These are phyloP conservation scores for Penicillium vulpinum DNA, from an alignment of 2,329 filamentous ascomycete species.

Conservation along the genomic window DNA sequence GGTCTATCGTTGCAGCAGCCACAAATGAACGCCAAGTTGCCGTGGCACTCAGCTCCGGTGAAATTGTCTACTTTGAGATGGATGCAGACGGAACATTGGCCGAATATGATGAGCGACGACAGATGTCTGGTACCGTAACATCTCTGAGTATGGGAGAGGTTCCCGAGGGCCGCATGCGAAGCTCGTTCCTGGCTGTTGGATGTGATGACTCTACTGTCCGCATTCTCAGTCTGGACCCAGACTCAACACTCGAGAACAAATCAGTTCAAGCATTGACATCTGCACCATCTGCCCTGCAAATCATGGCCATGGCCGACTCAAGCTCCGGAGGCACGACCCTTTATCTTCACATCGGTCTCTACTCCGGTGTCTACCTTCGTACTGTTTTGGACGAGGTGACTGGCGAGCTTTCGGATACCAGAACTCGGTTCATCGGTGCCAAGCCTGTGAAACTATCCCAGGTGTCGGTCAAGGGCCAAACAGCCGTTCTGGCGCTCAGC, in stretches of 20 bases:
- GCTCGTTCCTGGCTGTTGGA: slow-evolving; percentile 91
- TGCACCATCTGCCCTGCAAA: slow-evolving; percentile 81
- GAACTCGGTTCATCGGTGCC: slow-evolving; percentile 90
- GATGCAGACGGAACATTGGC: slow-evolving; percentile 85
- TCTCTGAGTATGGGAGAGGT: slow-evolving; percentile 92
- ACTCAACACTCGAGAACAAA: slow-evolving; percentile 87
- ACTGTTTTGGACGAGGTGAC: slow-evolving; percentile 94
- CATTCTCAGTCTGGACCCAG: slow-evolving; percentile 84
- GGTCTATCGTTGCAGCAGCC: slow-evolving; percentile 90
- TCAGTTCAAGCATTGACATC: slow-evolving; percentile 92
- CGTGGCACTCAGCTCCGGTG: slow-evolving; percentile 89
- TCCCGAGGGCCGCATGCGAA: slow-evolving; percentile 82
- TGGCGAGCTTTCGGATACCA: slow-evolving; percentile 90
- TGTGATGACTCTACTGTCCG: slow-evolving; percentile 96
- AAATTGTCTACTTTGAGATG: slow-evolving; percentile 98
- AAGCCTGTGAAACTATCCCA: slow-evolving; percentile 87
- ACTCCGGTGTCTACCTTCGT: slow-evolving; percentile 92
- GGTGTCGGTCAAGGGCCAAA: slow-evolving; percentile 81
- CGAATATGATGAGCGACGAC: slow-evolving; percentile 91
- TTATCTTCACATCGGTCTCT: slow-evolving; percentile 92
- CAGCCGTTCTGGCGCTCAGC: slow-evolving; percentile 84
- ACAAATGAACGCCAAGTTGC: slow-evolving; percentile 93
- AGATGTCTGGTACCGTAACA: slow-evolving; percentile 94
- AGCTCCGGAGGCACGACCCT: slow-evolving; percentile 83
- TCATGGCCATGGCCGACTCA: slow-evolving; percentile 95